These are phyloP conservation scores for Ephemerocybe angulata DNA, from an alignment of 768 basidiomycete species.

Conservation along the genomic window DNA sequence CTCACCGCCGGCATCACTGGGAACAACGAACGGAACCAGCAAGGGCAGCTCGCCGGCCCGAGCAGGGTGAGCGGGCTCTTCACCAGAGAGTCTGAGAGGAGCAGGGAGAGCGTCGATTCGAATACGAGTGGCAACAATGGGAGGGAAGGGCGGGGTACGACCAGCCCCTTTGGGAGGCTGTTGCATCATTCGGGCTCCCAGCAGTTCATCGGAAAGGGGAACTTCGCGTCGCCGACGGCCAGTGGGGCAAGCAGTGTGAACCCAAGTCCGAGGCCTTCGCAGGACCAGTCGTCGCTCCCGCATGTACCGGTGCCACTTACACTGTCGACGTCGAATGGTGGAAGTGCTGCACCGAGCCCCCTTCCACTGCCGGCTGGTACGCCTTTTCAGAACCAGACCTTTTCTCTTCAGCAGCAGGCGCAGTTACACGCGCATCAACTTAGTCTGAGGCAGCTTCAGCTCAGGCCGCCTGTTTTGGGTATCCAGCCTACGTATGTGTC, in stretches of 20 bases:
- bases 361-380: background rate
- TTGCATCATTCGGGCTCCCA: slow-evolving; percentile 8
- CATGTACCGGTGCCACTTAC: too few species aligned
- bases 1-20: slow-evolving; percentile 9
- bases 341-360: background rate
- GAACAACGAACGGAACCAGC: background rate
- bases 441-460: slow-evolving; percentile 26
- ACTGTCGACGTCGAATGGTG: too few species aligned
- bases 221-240: background rate
- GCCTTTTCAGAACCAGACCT: background rate
- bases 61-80: background rate
- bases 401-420: slow-evolving; percentile 2
- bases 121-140: background rate
- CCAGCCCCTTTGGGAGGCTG: slow-evolving; percentile 4
- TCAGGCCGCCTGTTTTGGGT: slow-evolving; percentile 51
- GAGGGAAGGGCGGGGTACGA: background rate
- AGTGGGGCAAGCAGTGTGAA: background rate
- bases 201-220: slow-evolving; percentile 9
- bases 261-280: background rate
- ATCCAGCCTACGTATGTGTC: slow-evolving; percentile 65
- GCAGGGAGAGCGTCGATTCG: slow-evolving; percentile 6
- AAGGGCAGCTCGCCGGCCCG: background rate
- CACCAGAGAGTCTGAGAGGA: background rate
- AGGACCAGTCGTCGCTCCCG: too few species aligned
- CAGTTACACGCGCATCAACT: slow-evolving; percentile 23